phyloP scores from a whole-genome alignment of 2,329 filamentous ascomycete genomes.

The Claviceps digitariae region DNA sequence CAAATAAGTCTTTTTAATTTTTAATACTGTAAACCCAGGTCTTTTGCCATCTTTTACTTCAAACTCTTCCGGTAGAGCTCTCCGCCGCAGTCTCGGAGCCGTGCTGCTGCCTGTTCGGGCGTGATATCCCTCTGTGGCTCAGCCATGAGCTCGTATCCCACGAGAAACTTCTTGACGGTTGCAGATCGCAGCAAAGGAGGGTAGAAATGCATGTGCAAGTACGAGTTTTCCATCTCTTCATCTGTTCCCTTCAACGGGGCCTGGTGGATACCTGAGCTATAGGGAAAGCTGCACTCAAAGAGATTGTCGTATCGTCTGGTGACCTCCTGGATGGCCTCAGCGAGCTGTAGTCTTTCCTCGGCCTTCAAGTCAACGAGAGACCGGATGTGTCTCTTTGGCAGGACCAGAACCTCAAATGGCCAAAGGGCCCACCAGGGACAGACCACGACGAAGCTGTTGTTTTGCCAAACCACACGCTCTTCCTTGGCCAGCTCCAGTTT shows the following conservation, averaged over 20 bases:
- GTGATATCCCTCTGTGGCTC: slow-evolving; percentile 98
- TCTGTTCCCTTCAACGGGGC: slow-evolving; percentile 70
- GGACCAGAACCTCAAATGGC: slow-evolving; percentile 91
- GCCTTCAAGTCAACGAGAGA: slow-evolving; percentile 69
- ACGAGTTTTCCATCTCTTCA: slow-evolving; percentile 75
- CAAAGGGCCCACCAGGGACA: slow-evolving; percentile 97
- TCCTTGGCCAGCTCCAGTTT: slow-evolving; percentile 67
- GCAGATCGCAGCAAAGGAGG: slow-evolving; percentile 84
- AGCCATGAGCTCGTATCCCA: slow-evolving; percentile 91
- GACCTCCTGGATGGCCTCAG: slow-evolving; percentile 76
- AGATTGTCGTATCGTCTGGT: slow-evolving; percentile 91
- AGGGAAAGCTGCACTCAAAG: slow-evolving; percentile 93
- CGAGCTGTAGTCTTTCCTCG: slow-evolving; percentile 58
- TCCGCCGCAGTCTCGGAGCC: slow-evolving; percentile 62
- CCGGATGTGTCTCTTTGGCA: slow-evolving; percentile 72
- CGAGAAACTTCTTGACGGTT: slow-evolving; percentile 89
- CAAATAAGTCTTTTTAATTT: not conserved
- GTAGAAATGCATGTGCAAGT: slow-evolving; percentile 97
- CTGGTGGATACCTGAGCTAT: slow-evolving; percentile 94
- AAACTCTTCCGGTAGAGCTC: slow-evolving; percentile 64
- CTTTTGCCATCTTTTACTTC: slow-evolving; percentile 6
- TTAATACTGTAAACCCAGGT: not conserved
- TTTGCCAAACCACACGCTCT: slow-evolving; percentile 81
- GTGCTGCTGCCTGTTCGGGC: slow-evolving; percentile 80
- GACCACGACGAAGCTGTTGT: slow-evolving; percentile 69